phyloP scores from a whole-genome alignment of 2,329 filamentous ascomycete species.

The Xylariaceae sp. region DNA sequence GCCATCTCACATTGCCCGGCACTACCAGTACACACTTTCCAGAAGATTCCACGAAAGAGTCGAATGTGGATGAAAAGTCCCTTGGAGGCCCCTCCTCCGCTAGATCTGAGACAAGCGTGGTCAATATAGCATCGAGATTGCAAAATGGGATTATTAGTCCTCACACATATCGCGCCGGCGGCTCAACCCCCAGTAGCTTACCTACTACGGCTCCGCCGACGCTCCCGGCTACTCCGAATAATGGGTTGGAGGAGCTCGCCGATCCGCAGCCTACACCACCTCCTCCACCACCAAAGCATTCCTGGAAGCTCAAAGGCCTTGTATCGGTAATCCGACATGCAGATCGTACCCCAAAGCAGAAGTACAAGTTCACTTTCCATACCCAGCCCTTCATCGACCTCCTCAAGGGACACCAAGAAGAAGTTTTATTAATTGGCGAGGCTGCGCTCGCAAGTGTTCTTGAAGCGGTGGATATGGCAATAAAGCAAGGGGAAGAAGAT shows the following conservation, averaged over 20 bases:
- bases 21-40: conserved; percentile 20
- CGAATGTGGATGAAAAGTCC: conserved; percentile 34
- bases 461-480: conserved; percentile 82
- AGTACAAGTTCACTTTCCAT: conserved; percentile 99
- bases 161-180: conserved; percentile 36
- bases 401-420: conserved; percentile 93
- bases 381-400: conserved; percentile 95
- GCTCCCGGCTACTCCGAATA: conserved; percentile 45
- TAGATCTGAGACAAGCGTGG: conserved; percentile 36
- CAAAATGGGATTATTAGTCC: conserved; percentile 48
- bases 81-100: conserved; percentile 22
- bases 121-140: conserved; percentile 40
- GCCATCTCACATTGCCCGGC: conserved; percentile 30
- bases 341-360: conserved; percentile 97
- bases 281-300: conserved; percentile 80
- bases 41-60: conserved; percentile 30
- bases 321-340: conserved; percentile 96
- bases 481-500: conserved; percentile 83
- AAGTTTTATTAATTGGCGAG: conserved; percentile 92
- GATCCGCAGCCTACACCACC: conserved; percentile 59
- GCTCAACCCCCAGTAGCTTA: conserved; percentile 44
- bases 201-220: conserved; percentile 49
- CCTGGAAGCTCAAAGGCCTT: conserved; percentile 98
- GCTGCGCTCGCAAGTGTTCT: conserved; percentile 88
- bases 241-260: conserved; percentile 39